Evolutionary conservation across 2,329 filamentous ascomycete genomes (phyloP), one percentile per base, ranked within the genome.

Genomic region (Fusarium phyllophilum): DNA sequence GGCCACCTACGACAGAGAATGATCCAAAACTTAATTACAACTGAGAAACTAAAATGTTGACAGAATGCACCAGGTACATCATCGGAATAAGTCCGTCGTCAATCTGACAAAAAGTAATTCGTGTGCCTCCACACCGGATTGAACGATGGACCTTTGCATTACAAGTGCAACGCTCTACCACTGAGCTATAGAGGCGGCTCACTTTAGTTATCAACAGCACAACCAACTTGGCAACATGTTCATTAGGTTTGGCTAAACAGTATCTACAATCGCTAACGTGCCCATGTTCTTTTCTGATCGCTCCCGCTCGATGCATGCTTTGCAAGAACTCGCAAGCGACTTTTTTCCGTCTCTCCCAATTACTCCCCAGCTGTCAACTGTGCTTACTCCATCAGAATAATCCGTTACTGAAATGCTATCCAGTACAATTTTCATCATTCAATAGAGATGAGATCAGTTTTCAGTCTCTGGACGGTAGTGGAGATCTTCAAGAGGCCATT

Each of bases 121-220:
- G 18, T 41, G 3, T 68, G 65, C 65, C 65, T 68, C 65, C 65
- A 68, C 65, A 68, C 65, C 54, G 65, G 65, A 68, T 68, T 68
- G 65, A 67, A 68, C 65, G 54, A 67, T 68, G 65, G 65, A 68
- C 65, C 65, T 68, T 68, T 67, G 65, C 65, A 68, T 68, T 68
- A 68, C 65, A 68, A 67, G 65, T 68, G 65, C 65, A 60, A 67
- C 65, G 65, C 65, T 67, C 65, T 67, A 67, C 65, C 65, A 67
- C 65, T 67, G 65, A 67, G 65, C 65, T 66, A 67, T 67, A 67
- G 33, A 67, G 65, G 65, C 65, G 20, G 29, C 17, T 44, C 15
- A 41, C 15, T 39, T 54, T n/a, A 13, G 34, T 17, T 52, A 6
- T 20, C 3, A 6, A 2, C 4, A 3, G 3, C 4, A 0, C 0